Conservation (phyloP, 106 monocot species). For the Allium cepa region DNA sequence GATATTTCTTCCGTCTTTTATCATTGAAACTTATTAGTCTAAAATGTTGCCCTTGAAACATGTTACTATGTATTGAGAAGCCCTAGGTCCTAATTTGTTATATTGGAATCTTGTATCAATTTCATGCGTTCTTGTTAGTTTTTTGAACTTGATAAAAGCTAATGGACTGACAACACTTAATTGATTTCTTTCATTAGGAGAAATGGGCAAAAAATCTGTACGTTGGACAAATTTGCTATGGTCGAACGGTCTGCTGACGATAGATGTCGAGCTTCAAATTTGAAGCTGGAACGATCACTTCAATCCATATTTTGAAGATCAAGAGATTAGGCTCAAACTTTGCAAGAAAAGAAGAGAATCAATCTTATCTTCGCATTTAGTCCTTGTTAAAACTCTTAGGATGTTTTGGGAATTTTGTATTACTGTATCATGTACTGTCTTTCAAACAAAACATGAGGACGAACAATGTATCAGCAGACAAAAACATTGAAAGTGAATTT, state of each 20-base stretch:
- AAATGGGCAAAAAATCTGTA: slow-evolving; percentile 15
- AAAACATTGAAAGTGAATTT: no score
- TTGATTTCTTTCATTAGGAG: not conserved
- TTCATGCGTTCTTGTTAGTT: not conserved
- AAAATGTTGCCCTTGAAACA: not conserved
- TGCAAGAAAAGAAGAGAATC: no score
- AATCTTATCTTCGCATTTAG: no score
- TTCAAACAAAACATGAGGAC: no score
- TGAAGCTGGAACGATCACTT: not conserved
- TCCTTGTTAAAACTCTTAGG: no score
- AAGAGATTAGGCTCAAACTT: not conserved
- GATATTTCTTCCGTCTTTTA: no score
- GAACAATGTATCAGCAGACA: no score
- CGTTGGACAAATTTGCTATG: slow-evolving; percentile 9
- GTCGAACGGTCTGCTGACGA: slow-evolving; percentile 10
- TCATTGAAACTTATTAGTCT: not conserved
- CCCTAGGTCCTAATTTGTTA: not conserved
- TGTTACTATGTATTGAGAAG: not conserved
- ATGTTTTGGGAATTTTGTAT: no score
- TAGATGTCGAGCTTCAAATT: not conserved
- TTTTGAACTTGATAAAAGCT: not conserved
- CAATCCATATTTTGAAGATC: not conserved
- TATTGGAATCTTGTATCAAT: not conserved
- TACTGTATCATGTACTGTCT: no score
- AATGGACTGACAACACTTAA: not conserved